Base-by-base conservation (phyloP, 2,329 filamentous ascomycete species). In the Alternaria longipes region DNA sequence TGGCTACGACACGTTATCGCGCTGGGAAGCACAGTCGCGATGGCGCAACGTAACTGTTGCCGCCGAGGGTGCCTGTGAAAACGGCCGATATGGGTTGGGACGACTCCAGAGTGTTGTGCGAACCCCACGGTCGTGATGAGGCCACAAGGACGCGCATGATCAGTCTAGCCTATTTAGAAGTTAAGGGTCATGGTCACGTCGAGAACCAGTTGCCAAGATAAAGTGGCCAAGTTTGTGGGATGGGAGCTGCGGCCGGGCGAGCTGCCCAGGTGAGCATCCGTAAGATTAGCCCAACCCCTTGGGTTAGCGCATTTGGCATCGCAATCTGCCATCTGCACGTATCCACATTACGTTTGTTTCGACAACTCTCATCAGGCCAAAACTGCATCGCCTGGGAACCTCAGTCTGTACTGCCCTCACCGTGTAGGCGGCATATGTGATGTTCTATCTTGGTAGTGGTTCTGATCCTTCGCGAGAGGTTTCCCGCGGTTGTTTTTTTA, bases 21-120 rank as follows among this genome's bases (percentile, higher is more conserved):
- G 22, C 45, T 18, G 38, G 30, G 22, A 38, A 50, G 36, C 42
- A 36, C 32, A 56, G 50, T 45, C 41, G 46, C 46, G 41, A 41
- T 41, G 30, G 56, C 56, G 56, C 56, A 56, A 36, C 45, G 53
- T 38, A 53, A 56, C 55, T 18, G 40, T 51, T 56, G 53, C 38
- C 38, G 53, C 36, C 34, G 57, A 50, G 24, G 16, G 34, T 20
- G 34, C 32, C 32, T 30, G 54, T 26, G 42, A 42, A 12, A 52
- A 36, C 32, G 41, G 11, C 58, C 42, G 47, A 57, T 41, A 47
- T 60, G 40, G 42, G 18, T 55, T 42, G 45, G 47, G 53, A 45
- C 57, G 52, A 50, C 57, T 46, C 38, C 46, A n/a, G 46, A 36
- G 36, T 50, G 46, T 24, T 50, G 46, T 50, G 46, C 30, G 46